Percentiles rank a stretch among this genome's conserved stretches.
These are phyloP conservation scores for Colletotrichum lini DNA, from an alignment of 2,329 filamentous ascomycete genomes.

Conservation along the genomic window DNA sequence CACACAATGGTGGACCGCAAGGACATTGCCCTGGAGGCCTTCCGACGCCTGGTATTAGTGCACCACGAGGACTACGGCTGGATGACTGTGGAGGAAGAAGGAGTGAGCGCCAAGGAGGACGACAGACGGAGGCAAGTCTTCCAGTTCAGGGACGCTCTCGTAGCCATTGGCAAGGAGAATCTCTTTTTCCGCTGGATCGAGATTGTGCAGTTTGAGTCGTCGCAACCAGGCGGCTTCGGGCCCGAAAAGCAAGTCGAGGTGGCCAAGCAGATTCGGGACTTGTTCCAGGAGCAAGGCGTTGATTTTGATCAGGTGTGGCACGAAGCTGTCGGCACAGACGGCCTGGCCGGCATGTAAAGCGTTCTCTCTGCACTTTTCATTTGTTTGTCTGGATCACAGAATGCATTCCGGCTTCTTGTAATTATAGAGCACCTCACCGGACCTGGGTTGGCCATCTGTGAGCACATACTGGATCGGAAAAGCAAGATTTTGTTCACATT, in stretches of 20 bases:
- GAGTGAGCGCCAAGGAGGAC: slow-evolving; percentile 68
- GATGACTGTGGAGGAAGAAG: slow-evolving; percentile 74
- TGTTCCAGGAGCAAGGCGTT: slow-evolving; percentile 83
- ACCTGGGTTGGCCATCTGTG: neutral
- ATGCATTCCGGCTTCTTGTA: slow-evolving; percentile 1
- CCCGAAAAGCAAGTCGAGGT: slow-evolving; percentile 79
- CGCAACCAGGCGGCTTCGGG: slow-evolving; percentile 83
- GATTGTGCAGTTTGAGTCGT: slow-evolving; percentile 89
- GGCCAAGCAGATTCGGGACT: slow-evolving; percentile 79
- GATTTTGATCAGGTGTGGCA: slow-evolving; percentile 87
- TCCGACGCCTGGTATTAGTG: slow-evolving; percentile 80
- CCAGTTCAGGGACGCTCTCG: slow-evolving; percentile 82
- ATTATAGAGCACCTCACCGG: neutral
- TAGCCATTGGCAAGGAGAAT: slow-evolving; percentile 84
- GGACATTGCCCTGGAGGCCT: slow-evolving; percentile 72
- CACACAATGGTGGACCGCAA: slow-evolving; percentile 78
- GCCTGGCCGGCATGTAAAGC: slow-evolving; percentile 45
- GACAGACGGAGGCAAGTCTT: slow-evolving; percentile 81
- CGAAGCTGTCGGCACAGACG: slow-evolving; percentile 67
- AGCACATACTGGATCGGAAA: neutral
- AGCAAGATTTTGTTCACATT: slow-evolving; percentile 16
- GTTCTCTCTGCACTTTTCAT: neutral
- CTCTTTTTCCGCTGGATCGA: slow-evolving; percentile 95
- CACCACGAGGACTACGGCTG: slow-evolving; percentile 79
- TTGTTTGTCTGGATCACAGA: neutral